Conservation (phyloP, 805 yeast genomes). For the Yamadazyma nakazawae region DNA sequence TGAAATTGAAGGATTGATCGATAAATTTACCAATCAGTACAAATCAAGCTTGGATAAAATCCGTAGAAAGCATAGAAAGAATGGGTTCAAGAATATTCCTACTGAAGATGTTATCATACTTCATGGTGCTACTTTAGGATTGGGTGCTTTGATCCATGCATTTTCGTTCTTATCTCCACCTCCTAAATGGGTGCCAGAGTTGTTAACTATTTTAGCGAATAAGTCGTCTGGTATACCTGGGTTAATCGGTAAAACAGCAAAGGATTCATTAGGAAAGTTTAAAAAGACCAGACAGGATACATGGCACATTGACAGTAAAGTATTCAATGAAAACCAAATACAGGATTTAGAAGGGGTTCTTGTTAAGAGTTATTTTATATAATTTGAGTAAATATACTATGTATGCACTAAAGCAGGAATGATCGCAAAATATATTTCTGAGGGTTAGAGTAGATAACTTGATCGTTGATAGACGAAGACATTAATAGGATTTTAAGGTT, state of each 20-base stretch:
- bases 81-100: conserved; percentile 33
- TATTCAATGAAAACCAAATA: conserved; percentile 72
- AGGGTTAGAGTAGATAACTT: too few relatives aligned
- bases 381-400: conserved; percentile 9
- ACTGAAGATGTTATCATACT: conserved; percentile 45
- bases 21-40: conserved; percentile 31
- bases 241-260: conserved; percentile 77
- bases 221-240: conserved; percentile 75
- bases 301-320: conserved; percentile 85
- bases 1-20: conserved; percentile 41
- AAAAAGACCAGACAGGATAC: conserved; percentile 92
- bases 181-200: conserved; percentile 82
- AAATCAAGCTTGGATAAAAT: conserved; percentile 37
- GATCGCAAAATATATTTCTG: not conserved
- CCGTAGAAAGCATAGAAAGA: conserved; percentile 38
- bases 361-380: conserved; percentile 89
- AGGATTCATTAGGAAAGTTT: conserved; percentile 74
- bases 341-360: conserved; percentile 93
- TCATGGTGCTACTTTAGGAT: conserved; percentile 85
- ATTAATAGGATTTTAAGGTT: too few relatives aligned
- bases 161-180: conserved; percentile 91
- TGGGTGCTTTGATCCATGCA: conserved; percentile 85
- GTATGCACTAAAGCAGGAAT: not conserved
- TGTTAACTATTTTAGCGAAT: conserved; percentile 65
- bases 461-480: too few relatives aligned